Percentiles rank a stretch among this genome's conserved stretches.
Evolutionary conservation across 2,329 filamentous ascomycete genomes (phyloP).

Genomic region (Periglandula ipomoeae): DNA sequence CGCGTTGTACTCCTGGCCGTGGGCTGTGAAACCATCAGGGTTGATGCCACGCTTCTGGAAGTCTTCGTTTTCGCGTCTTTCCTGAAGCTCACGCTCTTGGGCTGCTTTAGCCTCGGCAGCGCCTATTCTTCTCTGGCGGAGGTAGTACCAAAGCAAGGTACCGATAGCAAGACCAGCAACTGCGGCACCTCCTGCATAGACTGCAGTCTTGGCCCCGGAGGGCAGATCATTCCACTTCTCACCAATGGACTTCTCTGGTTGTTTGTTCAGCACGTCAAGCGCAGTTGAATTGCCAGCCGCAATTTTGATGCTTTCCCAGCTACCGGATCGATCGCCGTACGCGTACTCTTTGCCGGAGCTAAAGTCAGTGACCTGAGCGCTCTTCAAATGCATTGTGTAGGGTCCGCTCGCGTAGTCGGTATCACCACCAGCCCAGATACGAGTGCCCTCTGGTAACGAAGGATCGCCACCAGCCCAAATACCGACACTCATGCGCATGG

Average conservation of each 20-base stretch:
- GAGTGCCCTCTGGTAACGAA: slow-evolving; percentile 43
- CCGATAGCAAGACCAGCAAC: slow-evolving; percentile 33
- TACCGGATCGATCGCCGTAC: slow-evolving; percentile 52
- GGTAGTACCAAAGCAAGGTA: slow-evolving; percentile 41
- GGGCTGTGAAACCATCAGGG: slow-evolving; percentile 33
- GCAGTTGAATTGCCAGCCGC: slow-evolving; percentile 48
- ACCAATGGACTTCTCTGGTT: slow-evolving; percentile 32
- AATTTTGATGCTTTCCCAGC: slow-evolving; percentile 54
- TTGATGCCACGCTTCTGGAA: slow-evolving; percentile 38
- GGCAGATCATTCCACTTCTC: slow-evolving; percentile 48
- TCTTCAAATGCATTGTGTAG: slow-evolving; percentile 67
- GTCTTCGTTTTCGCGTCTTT: slow-evolving; percentile 41
- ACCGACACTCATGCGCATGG: slow-evolving; percentile 60
- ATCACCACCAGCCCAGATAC: slow-evolving; percentile 60
- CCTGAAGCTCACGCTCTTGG: slow-evolving; percentile 33
- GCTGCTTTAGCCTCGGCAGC: slow-evolving; percentile 39
- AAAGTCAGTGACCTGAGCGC: slow-evolving; percentile 44
- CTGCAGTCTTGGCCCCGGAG: slow-evolving; percentile 37
- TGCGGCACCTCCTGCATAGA: slow-evolving; percentile 39
- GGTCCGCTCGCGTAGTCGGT: slow-evolving; percentile 59
- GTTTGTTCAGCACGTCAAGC: slow-evolving; percentile 30
- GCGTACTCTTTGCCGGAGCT: slow-evolving; percentile 56
- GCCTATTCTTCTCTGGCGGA: slow-evolving; percentile 45
- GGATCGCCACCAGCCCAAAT: slow-evolving; percentile 58
- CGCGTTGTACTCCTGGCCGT: slow-evolving; percentile 15